Percentiles rank a stretch among this genome's conserved stretches.
These are phyloP conservation scores for Populus nigra DNA, from an alignment of 345 rosid species.

Conservation along the genomic window DNA sequence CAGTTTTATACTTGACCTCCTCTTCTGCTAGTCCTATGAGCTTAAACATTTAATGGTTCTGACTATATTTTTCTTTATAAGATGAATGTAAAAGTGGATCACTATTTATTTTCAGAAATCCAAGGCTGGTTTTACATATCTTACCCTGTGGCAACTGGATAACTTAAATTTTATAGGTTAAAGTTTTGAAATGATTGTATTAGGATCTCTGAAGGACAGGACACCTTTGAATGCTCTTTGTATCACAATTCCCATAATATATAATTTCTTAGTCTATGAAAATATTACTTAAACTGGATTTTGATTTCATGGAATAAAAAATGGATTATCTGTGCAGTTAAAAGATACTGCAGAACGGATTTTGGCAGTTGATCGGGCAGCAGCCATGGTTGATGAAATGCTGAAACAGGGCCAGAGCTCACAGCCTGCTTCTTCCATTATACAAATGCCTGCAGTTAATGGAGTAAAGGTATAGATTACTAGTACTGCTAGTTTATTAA, in stretches of 20 bases:
- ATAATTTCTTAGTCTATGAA: neutral
- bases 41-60: too few relatives aligned
- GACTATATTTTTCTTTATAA: neutral
- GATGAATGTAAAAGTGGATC: neutral
- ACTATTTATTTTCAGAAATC: neutral
- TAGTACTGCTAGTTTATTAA: conserved; percentile 11
- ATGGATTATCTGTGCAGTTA: conserved; percentile 39
- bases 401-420: conserved; percentile 61
- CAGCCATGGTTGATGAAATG: conserved; percentile 84
- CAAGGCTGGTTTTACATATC: neutral
- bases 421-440: conserved; percentile 31
- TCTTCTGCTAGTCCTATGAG: neutral
- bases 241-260: neutral
- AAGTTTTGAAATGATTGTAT: neutral
- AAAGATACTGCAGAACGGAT: conserved; percentile 91
- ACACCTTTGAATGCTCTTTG: neutral
- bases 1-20: neutral
- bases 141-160: neutral
- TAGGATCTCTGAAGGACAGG: neutral
- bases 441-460: conserved; percentile 26
- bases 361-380: conserved; percentile 86
- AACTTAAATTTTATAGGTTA: neutral
- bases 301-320: neutral
- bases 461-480: conserved; percentile 40
- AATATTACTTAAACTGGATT: too few relatives aligned